Conservation (phyloP, 768 basidiomycete species). For the Zangia roseola region DNA sequence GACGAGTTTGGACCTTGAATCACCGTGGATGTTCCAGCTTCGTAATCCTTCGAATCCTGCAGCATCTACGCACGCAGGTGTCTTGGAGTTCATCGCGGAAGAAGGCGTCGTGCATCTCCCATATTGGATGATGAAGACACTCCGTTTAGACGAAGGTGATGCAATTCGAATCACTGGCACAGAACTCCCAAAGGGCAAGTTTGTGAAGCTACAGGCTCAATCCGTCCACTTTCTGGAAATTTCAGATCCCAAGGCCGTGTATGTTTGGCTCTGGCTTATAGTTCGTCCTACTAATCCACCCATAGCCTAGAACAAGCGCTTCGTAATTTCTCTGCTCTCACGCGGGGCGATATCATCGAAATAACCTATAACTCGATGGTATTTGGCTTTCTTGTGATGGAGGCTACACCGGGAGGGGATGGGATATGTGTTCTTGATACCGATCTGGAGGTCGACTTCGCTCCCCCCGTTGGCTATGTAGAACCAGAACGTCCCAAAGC, state of each 20-base stretch:
- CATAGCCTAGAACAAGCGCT: slow-evolving; percentile 89
- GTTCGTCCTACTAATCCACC: neutral
- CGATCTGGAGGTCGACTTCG: slow-evolving; percentile 98
- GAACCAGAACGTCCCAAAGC: slow-evolving; percentile 89
- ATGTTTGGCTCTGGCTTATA: slow-evolving; percentile 34
- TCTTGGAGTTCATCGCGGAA: slow-evolving; percentile 97
- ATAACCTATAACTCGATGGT: slow-evolving; percentile 96
- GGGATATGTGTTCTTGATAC: slow-evolving; percentile 93
- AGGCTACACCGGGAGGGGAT: slow-evolving; percentile 78
- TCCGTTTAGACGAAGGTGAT: slow-evolving; percentile 92
- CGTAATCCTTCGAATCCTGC: slow-evolving; percentile 84
- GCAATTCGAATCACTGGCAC: slow-evolving; percentile 89
- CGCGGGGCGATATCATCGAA: slow-evolving; percentile 96
- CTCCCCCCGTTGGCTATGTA: slow-evolving; percentile 87
- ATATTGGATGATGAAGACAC: slow-evolving; percentile 99
- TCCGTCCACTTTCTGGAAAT: slow-evolving; percentile 94
- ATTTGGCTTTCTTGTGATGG: slow-evolving; percentile 96
- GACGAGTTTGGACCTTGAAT: slow-evolving; percentile 81
- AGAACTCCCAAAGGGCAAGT: slow-evolving; percentile 86
- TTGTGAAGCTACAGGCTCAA: slow-evolving; percentile 97
- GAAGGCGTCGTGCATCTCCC: slow-evolving; percentile 95
- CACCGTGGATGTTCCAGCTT: slow-evolving; percentile 95
- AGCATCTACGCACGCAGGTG: slow-evolving; percentile 92
- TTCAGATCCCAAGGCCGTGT: slow-evolving; percentile 98
- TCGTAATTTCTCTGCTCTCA: slow-evolving; percentile 87